Base-by-base conservation (phyloP, 2,329 filamentous ascomycete genomes). In the Drechmeria coniospora region DNA sequence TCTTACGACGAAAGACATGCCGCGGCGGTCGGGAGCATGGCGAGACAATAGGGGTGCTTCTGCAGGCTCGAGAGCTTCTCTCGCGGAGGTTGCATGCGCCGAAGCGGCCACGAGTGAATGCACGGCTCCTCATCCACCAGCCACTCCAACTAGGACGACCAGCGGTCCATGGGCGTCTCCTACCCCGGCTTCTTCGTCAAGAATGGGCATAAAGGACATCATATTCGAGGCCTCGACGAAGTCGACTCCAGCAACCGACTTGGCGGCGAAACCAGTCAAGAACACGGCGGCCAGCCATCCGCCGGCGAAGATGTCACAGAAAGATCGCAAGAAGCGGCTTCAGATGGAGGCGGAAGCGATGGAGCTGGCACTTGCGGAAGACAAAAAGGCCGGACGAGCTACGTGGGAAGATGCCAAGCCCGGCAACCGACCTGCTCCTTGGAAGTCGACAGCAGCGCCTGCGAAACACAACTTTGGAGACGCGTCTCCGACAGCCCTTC, bases 291-390 rank as follows among this genome's bases (percentile, higher is more conserved):
- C 45, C 32, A 27, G 62, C 43, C 51, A 43, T 21, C 42, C 57
- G 1, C 54, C 57, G 11, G 46, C 54, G 1, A 93, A 81, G 47
- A 54, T 92, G 39, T 93, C 86, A 1, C 90, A 95, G 42, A 92
- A 90, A 45, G 86, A 94, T 49, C 74, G 84, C 14, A 95, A 93
- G 56, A 80, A 71, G 45, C 71, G 84, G 37, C 71, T 83, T 41
- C 77, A 83, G 42, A 65, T 72, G 35, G 71, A 80, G 42, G 56
- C 63, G 15, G 55, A 48, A 15, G 47, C 57, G n/a, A n/a, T n/a
- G 20, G 54, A 63, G 33, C 53, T 50, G 18, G 50, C 57, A 6
- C n/a, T n/a, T n/a, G 52, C 55, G 6, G 43, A 44, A 21, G 42
- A 45, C n/a, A 44, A 46, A 18, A 39, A 42, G 18, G 22, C 36